phyloP scores from a whole-genome alignment of 305 asterid genomes.

The Andrographis paniculata region DNA sequence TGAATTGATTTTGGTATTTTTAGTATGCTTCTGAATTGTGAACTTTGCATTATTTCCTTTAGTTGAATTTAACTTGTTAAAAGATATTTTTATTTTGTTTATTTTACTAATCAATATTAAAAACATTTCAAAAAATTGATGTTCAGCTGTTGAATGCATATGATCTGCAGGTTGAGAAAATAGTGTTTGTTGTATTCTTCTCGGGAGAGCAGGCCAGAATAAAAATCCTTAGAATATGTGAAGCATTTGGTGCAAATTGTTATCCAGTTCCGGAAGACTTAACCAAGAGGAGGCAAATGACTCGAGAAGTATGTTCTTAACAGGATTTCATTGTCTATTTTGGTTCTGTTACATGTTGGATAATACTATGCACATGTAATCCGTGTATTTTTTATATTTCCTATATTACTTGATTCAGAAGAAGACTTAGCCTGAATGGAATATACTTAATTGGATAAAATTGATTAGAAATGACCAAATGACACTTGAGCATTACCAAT shows the following conservation, averaged over 20 bases:
- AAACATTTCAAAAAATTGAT: conserved; percentile 16
- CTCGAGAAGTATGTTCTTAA: conserved; percentile 61
- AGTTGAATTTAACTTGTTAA: background rate
- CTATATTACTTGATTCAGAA: too few species aligned
- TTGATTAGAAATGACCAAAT: too few species aligned
- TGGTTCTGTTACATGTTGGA: conserved; percentile 11
- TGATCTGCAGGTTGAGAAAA: conserved; percentile 89
- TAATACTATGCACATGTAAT: conserved; percentile 1
- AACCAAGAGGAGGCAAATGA: conserved; percentile 71
- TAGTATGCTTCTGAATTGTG: too few species aligned
- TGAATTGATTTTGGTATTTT: too few species aligned
- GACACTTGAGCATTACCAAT: too few species aligned
- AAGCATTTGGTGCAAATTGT: conserved; percentile 95
- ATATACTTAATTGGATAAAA: too few species aligned
- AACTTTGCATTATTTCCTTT: too few species aligned
- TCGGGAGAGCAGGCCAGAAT: conserved; percentile 97
- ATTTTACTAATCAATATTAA: conserved; percentile 9
- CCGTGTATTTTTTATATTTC: background rate
- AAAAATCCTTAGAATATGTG: conserved; percentile 91
- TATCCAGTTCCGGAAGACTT: conserved; percentile 92
- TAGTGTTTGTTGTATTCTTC: conserved; percentile 90
- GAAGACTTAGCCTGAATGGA: too few species aligned
- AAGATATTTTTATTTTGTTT: conserved; percentile 5
- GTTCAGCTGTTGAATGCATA: conserved; percentile 21
- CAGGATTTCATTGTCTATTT: conserved; percentile 14